Base-by-base conservation (phyloP, 176 grass and related monocot species). In the Bothriochloa decipiens region DNA sequence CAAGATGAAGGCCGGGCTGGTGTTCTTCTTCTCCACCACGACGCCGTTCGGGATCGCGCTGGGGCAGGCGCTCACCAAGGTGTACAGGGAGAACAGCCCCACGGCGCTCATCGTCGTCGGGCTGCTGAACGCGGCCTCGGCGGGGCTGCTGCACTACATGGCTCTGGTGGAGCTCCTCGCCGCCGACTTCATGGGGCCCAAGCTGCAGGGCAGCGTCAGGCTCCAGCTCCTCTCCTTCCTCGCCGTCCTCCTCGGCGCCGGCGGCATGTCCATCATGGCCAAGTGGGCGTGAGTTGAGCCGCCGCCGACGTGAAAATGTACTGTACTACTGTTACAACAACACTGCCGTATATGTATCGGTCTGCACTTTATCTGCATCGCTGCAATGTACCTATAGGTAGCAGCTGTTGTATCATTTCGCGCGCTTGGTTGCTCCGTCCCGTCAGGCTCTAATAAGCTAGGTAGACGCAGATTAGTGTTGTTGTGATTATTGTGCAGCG, bases 131-230 rank as follows among this genome's bases (percentile, higher is more conserved):
- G 92, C 89, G 0, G 75, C 76, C 0, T 95, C 92, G 0, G 91
- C 92, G 5, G 95, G 92, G 32, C 88, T 97, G 39, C 89, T 97
- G 18, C 92, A 95, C 79, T 97, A 97, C 90, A 97, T 86, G 81
- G 95, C 95, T 14, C 74, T 97, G 52, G 95, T 97, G 0, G 90
- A 97, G 64, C 92, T 97, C 81, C 64, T 97, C 7, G 92, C 92
- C 17, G 66, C 88, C 0, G 91, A 95, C 79, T 97, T 97, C 91
- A 71, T 95, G 85, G 91, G 92, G 20, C 87, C 87, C 72, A 93
- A 87, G 89, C 84, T 95, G 71, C 95, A 97, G 85, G 47, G 87
- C 0, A 91, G 67, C 46, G 86, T 95, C 57, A 88, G 82, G 63
- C 92, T 97, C 47, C 95, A 95, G 85, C 27, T 93, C 25, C 6